phyloP scores from a whole-genome alignment of 2,329 filamentous ascomycete species.

The Dryadomyces quercus-mongolicae region DNA sequence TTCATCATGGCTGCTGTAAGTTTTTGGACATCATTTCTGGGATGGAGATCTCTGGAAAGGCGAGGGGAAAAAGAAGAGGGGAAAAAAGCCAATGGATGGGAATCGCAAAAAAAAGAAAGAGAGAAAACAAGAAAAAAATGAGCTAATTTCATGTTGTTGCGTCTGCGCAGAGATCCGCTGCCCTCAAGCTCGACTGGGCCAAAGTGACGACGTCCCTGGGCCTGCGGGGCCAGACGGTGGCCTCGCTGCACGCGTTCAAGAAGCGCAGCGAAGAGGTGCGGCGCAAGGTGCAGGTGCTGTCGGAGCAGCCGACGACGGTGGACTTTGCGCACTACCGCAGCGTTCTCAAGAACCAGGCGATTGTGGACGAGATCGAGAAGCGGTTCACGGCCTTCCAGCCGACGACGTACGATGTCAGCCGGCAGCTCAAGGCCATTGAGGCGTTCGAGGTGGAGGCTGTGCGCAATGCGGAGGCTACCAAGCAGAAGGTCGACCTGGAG shows the following conservation, averaged over 20 bases:
- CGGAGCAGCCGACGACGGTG: slow-evolving; percentile 72
- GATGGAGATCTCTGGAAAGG: background rate
- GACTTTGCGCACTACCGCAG: slow-evolving; percentile 91
- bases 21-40: background rate
- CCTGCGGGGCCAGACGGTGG: slow-evolving; percentile 87
- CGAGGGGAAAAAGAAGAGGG: too few species aligned
- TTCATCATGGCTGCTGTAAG: slow-evolving; percentile 14
- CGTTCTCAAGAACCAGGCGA: slow-evolving; percentile 87
- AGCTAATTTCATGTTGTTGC: slow-evolving; percentile 36
- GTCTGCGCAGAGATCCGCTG: slow-evolving; percentile 70
- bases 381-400: slow-evolving; percentile 89
- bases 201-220: slow-evolving; percentile 90
- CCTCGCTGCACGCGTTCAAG: slow-evolving; percentile 92
- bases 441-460: slow-evolving; percentile 94
- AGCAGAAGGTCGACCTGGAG: slow-evolving; percentile 90
- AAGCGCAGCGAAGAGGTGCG: slow-evolving; percentile 98
- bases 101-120: background rate
- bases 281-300: slow-evolving; percentile 77
- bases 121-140: slow-evolving; percentile 12
- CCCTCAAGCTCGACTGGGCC: slow-evolving; percentile 98
- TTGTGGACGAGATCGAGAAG: slow-evolving; percentile 95
- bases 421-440: slow-evolving; percentile 97
- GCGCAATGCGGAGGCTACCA: slow-evolving; percentile 94
- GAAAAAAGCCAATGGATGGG: background rate
- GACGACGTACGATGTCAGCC: slow-evolving; percentile 77